These are phyloP conservation scores for Bidens hawaiensis DNA, from an alignment of 140 eudicot species.

Conservation along the genomic window DNA sequence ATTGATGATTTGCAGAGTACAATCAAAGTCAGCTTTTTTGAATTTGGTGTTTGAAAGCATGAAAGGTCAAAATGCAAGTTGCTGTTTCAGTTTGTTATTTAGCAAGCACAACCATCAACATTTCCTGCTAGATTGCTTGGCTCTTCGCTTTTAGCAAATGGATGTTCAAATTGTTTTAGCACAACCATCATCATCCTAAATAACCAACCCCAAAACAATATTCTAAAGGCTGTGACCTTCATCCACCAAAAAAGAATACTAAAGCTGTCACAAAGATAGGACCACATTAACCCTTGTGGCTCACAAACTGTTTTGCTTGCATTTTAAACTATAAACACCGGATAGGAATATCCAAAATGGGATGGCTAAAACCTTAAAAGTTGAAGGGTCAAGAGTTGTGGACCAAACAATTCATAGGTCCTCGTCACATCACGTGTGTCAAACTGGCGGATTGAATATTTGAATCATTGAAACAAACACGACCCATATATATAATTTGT, in stretches of 20 bases:
- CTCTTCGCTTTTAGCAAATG: conserved; percentile 16
- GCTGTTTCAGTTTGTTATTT: conserved; percentile 15
- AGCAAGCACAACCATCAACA: conserved; percentile 12
- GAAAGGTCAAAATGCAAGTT: conserved; percentile 25
- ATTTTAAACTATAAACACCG: not conserved
- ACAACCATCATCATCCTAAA: conserved; percentile 11
- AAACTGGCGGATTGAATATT: not conserved
- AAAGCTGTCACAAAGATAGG: conserved; percentile 15
- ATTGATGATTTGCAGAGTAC: conserved; percentile 10
- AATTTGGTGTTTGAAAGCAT: conserved; percentile 16
- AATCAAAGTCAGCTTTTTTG: not conserved
- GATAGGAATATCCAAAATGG: conserved; percentile 20
- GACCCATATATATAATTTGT: not conserved
- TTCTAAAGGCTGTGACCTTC: conserved; percentile 3
- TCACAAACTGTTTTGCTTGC: conserved; percentile 5
- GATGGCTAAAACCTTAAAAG: conserved; percentile 9
- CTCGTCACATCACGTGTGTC: too few species aligned
- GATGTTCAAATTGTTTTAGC: conserved; percentile 14
- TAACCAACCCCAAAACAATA: conserved; percentile 20
- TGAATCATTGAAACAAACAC: conserved; percentile 6
- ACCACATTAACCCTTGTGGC: conserved; percentile 26
- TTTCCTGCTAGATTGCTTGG: conserved; percentile 11
- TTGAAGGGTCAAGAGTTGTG: conserved; percentile 1
- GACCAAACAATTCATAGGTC: conserved; percentile 15
- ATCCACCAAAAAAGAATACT: conserved; percentile 27